Conservation (phyloP, 768 basidiomycete species). For the Leccinum obscurum region DNA sequence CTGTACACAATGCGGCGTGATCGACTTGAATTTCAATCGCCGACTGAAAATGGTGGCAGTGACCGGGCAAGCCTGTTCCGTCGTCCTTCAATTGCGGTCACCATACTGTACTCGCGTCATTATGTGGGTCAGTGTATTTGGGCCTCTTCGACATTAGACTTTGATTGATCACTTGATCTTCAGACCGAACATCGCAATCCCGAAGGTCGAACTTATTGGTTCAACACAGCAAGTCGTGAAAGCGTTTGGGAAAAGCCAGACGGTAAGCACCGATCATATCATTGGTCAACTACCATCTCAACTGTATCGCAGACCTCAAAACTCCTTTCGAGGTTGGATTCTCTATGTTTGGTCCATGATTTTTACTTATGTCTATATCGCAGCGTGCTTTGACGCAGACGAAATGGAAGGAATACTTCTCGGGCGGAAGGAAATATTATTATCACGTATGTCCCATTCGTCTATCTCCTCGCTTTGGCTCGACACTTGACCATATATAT, state of each 20-base stretch:
- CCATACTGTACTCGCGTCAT: slow-evolving; percentile 2
- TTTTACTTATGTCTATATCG: slow-evolving; percentile 11
- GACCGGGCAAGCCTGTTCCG: slow-evolving; percentile 4
- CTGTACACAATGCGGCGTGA: not conserved
- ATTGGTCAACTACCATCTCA: slow-evolving; percentile 7
- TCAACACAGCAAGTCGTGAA: slow-evolving; percentile 82
- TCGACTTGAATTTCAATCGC: slow-evolving; percentile 19
- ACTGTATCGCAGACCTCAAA: slow-evolving; percentile 65
- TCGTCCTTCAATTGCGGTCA: slow-evolving; percentile 2
- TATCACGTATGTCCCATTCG: slow-evolving; percentile 61
- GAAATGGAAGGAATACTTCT: slow-evolving; percentile 96
- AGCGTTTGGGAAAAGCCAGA: slow-evolving; percentile 99
- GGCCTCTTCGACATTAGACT: not conserved
- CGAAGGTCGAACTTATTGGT: slow-evolving; percentile 99
- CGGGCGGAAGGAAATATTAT: slow-evolving; percentile 88
- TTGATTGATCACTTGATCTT: slow-evolving; percentile 4
- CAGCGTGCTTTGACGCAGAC: slow-evolving; percentile 88
- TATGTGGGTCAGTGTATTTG: slow-evolving; percentile 34
- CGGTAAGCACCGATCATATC: slow-evolving; percentile 45
- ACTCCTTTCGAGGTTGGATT: slow-evolving; percentile 81
- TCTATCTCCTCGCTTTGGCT: not conserved
- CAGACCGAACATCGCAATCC: slow-evolving; percentile 94
- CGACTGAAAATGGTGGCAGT: slow-evolving; percentile 17
- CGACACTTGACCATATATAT: slow-evolving; percentile 2
- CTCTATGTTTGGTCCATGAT: not conserved